Percentiles rank a stretch among this genome's conserved stretches.
phyloP scores from a whole-genome alignment of 129 eudicot genomes.

The Chrysanthemum makinoi region DNA sequence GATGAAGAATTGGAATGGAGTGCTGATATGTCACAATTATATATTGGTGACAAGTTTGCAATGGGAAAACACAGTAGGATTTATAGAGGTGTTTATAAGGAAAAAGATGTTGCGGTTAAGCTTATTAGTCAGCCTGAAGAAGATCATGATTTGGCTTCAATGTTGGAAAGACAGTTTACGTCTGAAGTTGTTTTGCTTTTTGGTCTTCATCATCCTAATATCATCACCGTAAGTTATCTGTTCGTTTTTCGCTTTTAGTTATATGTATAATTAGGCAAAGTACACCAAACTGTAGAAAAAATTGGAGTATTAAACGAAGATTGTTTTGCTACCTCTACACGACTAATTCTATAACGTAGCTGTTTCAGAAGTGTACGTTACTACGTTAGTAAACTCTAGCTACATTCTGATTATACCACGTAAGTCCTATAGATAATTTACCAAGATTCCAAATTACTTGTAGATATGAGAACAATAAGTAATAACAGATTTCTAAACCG shows the following conservation, averaged over 20 bases:
- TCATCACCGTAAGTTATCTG: slow-evolving; percentile 69
- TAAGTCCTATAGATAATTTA: no score
- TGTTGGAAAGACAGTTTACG: slow-evolving; percentile 68
- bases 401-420: no score
- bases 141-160: slow-evolving; percentile 72
- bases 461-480: no score
- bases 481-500: no score
- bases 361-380: no score
- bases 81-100: slow-evolving; percentile 84
- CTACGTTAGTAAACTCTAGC: no score
- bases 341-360: no score
- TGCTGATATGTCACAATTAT: slow-evolving; percentile 95
- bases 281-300: no score
- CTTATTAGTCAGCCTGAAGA: slow-evolving; percentile 95
- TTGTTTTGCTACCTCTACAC: no score
- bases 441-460: no score
- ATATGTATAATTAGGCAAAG: no score
- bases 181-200: slow-evolving; percentile 82
- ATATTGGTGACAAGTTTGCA: slow-evolving; percentile 82
- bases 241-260: background rate
- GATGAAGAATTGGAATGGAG: slow-evolving; percentile 64
- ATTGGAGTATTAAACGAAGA: no score
- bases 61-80: slow-evolving; percentile 88
- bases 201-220: slow-evolving; percentile 76
- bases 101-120: slow-evolving; percentile 85